phyloP scores from a whole-genome alignment of 352 stramenopile species.

The Globisporangium rhizosaccharum region DNA sequence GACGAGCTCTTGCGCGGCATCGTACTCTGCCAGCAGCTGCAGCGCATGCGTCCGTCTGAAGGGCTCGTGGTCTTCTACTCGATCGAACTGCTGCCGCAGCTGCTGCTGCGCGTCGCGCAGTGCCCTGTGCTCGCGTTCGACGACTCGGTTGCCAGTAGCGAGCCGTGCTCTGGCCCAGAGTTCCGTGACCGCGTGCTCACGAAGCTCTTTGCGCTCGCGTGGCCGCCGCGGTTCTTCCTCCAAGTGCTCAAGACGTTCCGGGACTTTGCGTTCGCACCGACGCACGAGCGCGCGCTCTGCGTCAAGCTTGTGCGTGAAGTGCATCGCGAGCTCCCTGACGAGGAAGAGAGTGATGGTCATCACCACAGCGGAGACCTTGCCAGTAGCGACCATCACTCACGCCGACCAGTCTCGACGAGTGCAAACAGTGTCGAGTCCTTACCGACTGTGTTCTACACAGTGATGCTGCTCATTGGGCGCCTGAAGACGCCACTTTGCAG shows the following conservation, averaged over 20 bases:
- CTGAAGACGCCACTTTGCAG: slow-evolving; percentile 26
- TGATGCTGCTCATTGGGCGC: slow-evolving; percentile 30
- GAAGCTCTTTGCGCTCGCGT: slow-evolving; percentile 30
- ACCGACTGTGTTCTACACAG: slow-evolving; percentile 34
- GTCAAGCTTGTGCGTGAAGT: slow-evolving; percentile 36
- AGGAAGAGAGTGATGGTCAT: slow-evolving; percentile 9
- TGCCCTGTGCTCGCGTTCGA: slow-evolving; percentile 23
- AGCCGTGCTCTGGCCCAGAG: slow-evolving; percentile 21
- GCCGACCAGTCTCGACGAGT: too few relatives aligned
- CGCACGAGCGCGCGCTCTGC: slow-evolving; percentile 32
- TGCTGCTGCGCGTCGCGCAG: slow-evolving; percentile 28
- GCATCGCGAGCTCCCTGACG: slow-evolving; percentile 21
- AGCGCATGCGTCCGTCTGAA: slow-evolving; percentile 16
- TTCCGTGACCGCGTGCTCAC: slow-evolving; percentile 23
- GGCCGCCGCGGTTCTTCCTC: slow-evolving; percentile 42
- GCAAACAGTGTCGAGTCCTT: slow-evolving; percentile 22
- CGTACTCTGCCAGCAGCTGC: slow-evolving; percentile 17
- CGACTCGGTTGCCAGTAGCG: slow-evolving; percentile 10
- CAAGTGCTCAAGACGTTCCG: slow-evolving; percentile 47
- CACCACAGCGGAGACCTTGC: slow-evolving; percentile 2
- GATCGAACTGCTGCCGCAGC: slow-evolving; percentile 38
- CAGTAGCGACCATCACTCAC: too few relatives aligned
- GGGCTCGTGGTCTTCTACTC: slow-evolving; percentile 29
- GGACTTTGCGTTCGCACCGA: slow-evolving; percentile 24
- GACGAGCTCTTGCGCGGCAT: slow-evolving; percentile 32